A percentile compares a stretch with the other conserved stretches of the same genome.
These are phyloP conservation scores for Blastobotrys persicus DNA, from an alignment of 1,139 yeast genomes.

Conservation along the genomic window DNA sequence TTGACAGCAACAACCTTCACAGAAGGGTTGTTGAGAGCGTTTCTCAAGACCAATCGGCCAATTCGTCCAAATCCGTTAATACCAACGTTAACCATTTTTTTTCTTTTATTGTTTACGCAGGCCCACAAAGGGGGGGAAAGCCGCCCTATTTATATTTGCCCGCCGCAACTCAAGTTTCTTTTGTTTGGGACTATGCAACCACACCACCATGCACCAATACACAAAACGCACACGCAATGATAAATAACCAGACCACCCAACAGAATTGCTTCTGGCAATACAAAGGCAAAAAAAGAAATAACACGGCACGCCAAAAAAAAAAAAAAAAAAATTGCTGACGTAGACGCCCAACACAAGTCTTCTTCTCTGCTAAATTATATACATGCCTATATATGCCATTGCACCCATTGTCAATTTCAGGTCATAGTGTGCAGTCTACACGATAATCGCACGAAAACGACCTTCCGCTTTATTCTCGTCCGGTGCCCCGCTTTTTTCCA, in stretches of 20 bases:
- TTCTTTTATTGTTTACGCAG: constrained; percentile 26
- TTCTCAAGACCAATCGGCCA: constrained; percentile 79
- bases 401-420: no score
- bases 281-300: background rate
- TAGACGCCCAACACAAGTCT: no score
- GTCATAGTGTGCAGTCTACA: no score
- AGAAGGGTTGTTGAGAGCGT: constrained; percentile 66
- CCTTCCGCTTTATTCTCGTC: background rate
- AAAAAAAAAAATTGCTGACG: no score
- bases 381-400: no score
- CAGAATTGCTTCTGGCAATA: background rate
- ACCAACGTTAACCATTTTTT: constrained; percentile 53
- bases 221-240: background rate
- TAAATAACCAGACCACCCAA: background rate
- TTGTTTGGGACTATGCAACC: constrained; percentile 2
- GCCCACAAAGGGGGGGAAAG: constrained; percentile 24
- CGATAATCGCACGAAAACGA: background rate
- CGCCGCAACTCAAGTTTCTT: constrained; percentile 2
- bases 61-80: constrained; percentile 90
- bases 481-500: background rate
- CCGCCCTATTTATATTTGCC: constrained; percentile 13
- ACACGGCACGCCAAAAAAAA: background rate
- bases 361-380: no score
- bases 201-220: no score
- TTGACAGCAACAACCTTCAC: constrained; percentile 77